Evolutionary conservation across 2,329 filamentous ascomycete species (phyloP), one percentile per base, ranked within the genome.

Genomic region (Hypoxylon sp.): DNA sequence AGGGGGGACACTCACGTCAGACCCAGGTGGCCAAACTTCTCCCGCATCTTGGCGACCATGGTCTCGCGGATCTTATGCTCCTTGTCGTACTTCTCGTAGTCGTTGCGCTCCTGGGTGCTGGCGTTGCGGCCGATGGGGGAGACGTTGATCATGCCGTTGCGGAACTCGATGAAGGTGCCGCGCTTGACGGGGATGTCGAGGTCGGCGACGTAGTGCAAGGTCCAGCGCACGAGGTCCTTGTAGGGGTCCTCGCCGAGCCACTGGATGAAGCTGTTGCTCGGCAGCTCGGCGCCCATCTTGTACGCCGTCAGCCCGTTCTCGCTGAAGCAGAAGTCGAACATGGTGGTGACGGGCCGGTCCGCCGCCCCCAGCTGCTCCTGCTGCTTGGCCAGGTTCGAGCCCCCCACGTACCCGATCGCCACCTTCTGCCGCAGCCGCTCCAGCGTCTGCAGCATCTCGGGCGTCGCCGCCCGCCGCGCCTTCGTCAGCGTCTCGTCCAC

Each of bases 241-340:
- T 93, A 95, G 69, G 83, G 83, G 17, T 80, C 80, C 82, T 99
- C 93, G 64, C 95, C 95, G 63, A 98, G 83, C 88, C 88, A 96
- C 69, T 86, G 77, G 80, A 98, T 97, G 85, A 98, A 99, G 78
- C 86, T 91, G 77, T 89, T 89, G 70, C 86, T 87, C 1, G 88
- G 81, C 55, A 98, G 85, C 52, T 84, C 82, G 74, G 88, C 77
- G 69, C 94, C 95, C 71, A 93, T 79, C 72, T 92, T 92, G 83
- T 84, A 96, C 38, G 94, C 95, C 1, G 90, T 96, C 67, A 99
- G 86, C 9, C 95, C 95, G 79, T 99, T 99, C 81, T 99, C 95
- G 57, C 92, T 82, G 80, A 99, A 99, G 85, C 90, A 95, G 80
- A 91, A 99, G 82, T 99, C 95, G 81, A 99, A 99, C 70, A 98